These are phyloP conservation scores for Yamadazyma laniorum DNA, from an alignment of 805 yeast species.

Conservation along the genomic window DNA sequence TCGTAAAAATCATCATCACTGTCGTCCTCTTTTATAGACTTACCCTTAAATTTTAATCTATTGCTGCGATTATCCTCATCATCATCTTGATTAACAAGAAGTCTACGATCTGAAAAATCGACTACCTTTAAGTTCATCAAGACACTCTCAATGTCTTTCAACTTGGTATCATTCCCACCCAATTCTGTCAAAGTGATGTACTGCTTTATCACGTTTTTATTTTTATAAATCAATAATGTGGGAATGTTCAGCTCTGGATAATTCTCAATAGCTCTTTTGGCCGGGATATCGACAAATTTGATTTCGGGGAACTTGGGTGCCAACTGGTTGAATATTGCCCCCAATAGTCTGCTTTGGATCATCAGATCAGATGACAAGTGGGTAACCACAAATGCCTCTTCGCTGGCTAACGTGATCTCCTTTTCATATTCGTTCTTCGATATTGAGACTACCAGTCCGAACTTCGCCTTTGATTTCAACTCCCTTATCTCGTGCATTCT, in stretches of 20 bases:
- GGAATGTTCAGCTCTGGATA: constrained; percentile 93
- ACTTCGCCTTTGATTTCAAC: constrained; percentile 55
- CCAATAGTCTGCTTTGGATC: constrained; percentile 70
- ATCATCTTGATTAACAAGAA: constrained; percentile 56
- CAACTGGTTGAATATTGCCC: constrained; percentile 51
- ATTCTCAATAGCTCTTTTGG: constrained; percentile 83
- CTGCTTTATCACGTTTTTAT: constrained; percentile 78
- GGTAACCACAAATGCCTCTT: constrained; percentile 63
- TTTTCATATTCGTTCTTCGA: constrained; percentile 83
- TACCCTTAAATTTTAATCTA: constrained; percentile 46
- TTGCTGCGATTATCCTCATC: constrained; percentile 55
- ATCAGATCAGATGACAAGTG: constrained; percentile 71
- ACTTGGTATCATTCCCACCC: constrained; percentile 77
- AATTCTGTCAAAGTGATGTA: constrained; percentile 73
- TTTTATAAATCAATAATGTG: constrained; percentile 77
- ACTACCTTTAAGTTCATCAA: constrained; percentile 69
- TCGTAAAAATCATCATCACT: constrained; percentile 28
- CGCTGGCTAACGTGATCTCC: constrained; percentile 83
- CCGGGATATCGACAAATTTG: constrained; percentile 92
- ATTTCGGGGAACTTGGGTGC: constrained; percentile 75
- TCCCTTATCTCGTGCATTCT: constrained; percentile 72
- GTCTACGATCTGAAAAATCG: constrained; percentile 62
- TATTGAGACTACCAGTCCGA: constrained; percentile 75
- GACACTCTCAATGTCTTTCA: constrained; percentile 69
- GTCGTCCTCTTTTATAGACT: constrained; percentile 50